Conservation (phyloP, 805 yeast genomes). For the Candida stauntonica region DNA sequence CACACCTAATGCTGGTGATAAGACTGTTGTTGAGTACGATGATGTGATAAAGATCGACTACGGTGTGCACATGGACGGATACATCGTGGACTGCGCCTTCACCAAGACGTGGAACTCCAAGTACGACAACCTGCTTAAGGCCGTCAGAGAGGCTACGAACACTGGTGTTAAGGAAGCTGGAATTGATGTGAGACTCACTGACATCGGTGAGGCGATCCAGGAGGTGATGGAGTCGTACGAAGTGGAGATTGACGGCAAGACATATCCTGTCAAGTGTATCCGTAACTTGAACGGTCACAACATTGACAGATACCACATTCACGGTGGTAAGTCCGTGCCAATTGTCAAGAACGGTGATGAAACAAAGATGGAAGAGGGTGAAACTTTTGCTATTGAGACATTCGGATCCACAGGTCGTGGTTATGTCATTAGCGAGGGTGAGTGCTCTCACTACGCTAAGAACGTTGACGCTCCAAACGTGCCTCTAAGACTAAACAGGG, state of each 20-base stretch:
- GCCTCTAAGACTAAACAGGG: conserved; percentile 57
- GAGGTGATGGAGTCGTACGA: conserved; percentile 98
- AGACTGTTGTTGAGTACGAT: conserved; percentile 69
- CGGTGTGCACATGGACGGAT: conserved; percentile 95
- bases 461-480: conserved; percentile 44
- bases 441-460: conserved; percentile 88
- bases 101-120: conserved; percentile 83
- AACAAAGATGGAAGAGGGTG: conserved; percentile 99
- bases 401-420: conserved; percentile 97
- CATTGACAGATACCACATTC: conserved; percentile 78
- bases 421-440: conserved; percentile 80
- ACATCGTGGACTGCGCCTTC: conserved; percentile 91
- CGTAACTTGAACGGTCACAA: conserved; percentile 94
- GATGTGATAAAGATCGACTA: conserved; percentile 97
- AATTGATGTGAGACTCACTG: conserved; percentile 90
- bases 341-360: conserved; percentile 89
- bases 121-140: conserved; percentile 74
- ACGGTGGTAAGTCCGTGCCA: conserved; percentile 95
- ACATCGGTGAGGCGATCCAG: conserved; percentile 93
- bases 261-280: conserved; percentile 81
- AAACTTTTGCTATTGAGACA: conserved; percentile 95
- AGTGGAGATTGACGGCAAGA: conserved; percentile 82
- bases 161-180: conserved; percentile 93
- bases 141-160: conserved; percentile 90
- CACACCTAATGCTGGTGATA: conserved; percentile 95